phyloP scores from a whole-genome alignment of 2,329 filamentous ascomycete species.

The Beauveria asiatica region DNA sequence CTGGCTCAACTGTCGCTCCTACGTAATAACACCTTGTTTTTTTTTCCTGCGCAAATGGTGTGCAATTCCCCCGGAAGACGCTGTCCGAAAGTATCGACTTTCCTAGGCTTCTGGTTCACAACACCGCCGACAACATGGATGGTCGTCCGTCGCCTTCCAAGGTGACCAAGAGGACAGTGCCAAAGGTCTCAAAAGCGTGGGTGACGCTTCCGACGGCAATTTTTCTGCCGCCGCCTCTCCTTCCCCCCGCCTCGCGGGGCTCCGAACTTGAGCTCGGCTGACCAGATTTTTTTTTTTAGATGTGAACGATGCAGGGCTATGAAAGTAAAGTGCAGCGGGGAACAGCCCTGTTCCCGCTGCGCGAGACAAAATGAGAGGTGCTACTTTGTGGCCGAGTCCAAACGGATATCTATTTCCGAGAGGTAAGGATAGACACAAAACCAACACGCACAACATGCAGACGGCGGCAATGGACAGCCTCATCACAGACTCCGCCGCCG shows the following conservation, averaged over 20 bases:
- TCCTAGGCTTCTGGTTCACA: neutral
- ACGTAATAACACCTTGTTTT: neutral
- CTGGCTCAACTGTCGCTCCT: neutral
- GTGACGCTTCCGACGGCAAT: slow-evolving; percentile 7
- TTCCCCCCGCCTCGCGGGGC: neutral
- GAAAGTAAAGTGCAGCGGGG: slow-evolving; percentile 18
- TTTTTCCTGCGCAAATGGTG: slow-evolving; percentile 5
- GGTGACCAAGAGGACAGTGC: slow-evolving; percentile 7
- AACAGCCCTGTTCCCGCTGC: slow-evolving; percentile 17
- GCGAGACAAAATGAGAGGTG: slow-evolving; percentile 16
- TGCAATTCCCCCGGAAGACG: slow-evolving; percentile 4
- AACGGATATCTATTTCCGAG: slow-evolving; percentile 16
- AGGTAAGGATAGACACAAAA: slow-evolving; percentile 9
- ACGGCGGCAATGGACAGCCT: neutral
- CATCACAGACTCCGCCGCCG: neutral
- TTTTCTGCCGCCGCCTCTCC: neutral
- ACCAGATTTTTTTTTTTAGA: slow-evolving; percentile 22
- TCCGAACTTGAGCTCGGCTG: slow-evolving; percentile 1
- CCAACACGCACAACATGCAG: neutral
- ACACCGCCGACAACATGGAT: neutral
- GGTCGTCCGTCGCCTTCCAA: slow-evolving; percentile 6
- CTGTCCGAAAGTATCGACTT: slow-evolving; percentile 7
- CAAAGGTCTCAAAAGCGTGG: slow-evolving; percentile 12
- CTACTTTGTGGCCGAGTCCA: slow-evolving; percentile 16
- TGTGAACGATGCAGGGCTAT: slow-evolving; percentile 18